These are phyloP conservation scores for Chrysoporthe cubensis DNA, from an alignment of 2,329 filamentous ascomycete genomes.

Conservation along the genomic window DNA sequence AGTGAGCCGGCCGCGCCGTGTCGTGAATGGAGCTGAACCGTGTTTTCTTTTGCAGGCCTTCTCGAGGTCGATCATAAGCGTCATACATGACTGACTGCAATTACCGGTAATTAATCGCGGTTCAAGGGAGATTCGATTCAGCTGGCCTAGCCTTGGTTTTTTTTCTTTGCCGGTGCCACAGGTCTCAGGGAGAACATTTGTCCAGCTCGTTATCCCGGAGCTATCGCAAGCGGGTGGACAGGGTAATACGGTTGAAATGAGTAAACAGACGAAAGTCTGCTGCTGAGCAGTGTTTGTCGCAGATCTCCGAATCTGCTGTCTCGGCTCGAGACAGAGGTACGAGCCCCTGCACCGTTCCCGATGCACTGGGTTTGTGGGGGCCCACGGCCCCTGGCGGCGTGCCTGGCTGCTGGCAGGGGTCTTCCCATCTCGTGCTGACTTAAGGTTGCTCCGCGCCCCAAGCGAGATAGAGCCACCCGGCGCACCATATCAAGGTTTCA, in stretches of 20 bases:
- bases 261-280: background rate
- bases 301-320: background rate
- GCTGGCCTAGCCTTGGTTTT: background rate
- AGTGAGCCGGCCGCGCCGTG: background rate
- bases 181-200: background rate
- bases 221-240: background rate
- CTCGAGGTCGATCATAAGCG: background rate
- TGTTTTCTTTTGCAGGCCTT: background rate
- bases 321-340: background rate
- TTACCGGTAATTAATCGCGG: background rate
- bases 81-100: slow-evolving; percentile 1
- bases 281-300: background rate
- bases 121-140: background rate
- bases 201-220: too few relatives aligned
- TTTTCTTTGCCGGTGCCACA: background rate
- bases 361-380: background rate
- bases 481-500: background rate
- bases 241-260: background rate
- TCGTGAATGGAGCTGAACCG: background rate
- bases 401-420: background rate
- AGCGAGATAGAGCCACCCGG: background rate
- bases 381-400: background rate
- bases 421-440: background rate
- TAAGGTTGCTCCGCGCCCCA: slow-evolving; percentile 5
- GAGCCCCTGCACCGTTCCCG: background rate